These are phyloP conservation scores for Symbiodinium pilosum DNA, from an alignment of 73 alveolate genomes.

Conservation along the genomic window DNA sequence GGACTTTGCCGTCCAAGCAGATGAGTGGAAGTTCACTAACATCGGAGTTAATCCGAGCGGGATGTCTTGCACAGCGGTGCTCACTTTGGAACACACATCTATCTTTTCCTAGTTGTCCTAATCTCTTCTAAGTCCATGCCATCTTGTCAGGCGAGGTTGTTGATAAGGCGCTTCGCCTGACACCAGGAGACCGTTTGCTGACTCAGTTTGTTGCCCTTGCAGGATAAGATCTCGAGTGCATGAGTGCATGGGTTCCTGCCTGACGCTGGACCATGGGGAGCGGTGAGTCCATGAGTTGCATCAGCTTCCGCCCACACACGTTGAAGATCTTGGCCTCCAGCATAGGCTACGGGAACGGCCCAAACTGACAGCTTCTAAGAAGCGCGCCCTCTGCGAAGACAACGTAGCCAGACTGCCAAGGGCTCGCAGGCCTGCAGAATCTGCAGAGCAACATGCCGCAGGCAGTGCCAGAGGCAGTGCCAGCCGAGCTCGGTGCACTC, in stretches of 20 bases:
- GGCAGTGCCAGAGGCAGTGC: too few relatives aligned
- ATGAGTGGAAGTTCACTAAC: not conserved
- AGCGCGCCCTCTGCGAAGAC: constrained; percentile 63
- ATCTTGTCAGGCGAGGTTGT: too few relatives aligned
- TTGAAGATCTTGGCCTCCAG: constrained; percentile 87
- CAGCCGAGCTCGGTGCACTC: too few relatives aligned
- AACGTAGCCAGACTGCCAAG: constrained; percentile 84
- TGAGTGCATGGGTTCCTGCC: too few relatives aligned
- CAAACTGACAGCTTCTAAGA: too few relatives aligned
- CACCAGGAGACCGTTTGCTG: not conserved
- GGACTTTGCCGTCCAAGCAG: constrained; percentile 22
- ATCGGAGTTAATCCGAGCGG: not conserved
- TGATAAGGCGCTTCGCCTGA: constrained; percentile 80
- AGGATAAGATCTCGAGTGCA: not conserved
- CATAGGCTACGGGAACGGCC: not conserved
- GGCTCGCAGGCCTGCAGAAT: constrained; percentile 47
- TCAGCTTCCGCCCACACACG: constrained; percentile 75
- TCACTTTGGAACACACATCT: not conserved
- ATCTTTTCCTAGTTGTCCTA: not conserved
- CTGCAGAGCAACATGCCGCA: too few relatives aligned
- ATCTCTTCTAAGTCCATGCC: not conserved
- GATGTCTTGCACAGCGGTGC: not conserved
- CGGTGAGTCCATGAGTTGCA: constrained; percentile 58
- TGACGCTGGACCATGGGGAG: constrained; percentile 94
- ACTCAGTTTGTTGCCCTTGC: not conserved